Percentiles rank a stretch among this genome's conserved stretches.
phyloP scores from a whole-genome alignment of 257 asterid genomes.

The Penstemon barbatus region DNA sequence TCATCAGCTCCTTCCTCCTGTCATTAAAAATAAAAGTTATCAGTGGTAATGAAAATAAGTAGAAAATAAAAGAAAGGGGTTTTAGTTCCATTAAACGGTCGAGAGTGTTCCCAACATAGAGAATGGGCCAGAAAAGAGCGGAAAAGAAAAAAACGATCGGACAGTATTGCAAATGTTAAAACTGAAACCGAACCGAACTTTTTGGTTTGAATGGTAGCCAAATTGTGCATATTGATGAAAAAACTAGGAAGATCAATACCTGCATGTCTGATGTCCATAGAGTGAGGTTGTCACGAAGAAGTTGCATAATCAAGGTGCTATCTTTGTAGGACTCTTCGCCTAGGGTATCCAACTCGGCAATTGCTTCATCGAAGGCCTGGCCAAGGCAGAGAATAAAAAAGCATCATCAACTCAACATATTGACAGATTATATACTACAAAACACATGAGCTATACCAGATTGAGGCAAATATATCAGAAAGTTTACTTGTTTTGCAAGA shows the following conservation, averaged over 20 bases:
- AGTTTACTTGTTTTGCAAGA: conserved; percentile 74
- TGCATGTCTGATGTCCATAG: conserved; percentile 88
- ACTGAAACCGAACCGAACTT: too few relatives aligned
- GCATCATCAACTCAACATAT: neutral
- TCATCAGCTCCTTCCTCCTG: conserved; percentile 82
- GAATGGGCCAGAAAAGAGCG: too few relatives aligned
- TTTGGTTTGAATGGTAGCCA: too few relatives aligned
- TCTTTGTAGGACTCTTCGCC: conserved; percentile 99
- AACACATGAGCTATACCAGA: neutral
- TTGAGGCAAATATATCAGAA: neutral
- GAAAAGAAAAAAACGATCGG: neutral
- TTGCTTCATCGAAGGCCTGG: conserved; percentile 92
- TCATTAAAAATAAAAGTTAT: neutral
- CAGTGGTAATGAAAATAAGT: too few relatives aligned
- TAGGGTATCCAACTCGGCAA: conserved; percentile 79
- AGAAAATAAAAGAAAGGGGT: neutral
- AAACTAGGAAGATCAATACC: conserved; percentile 36
- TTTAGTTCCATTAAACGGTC: neutral
- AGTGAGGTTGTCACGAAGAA: conserved; percentile 84
- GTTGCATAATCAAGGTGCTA: conserved; percentile 92
- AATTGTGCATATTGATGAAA: too few relatives aligned
- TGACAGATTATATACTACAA: neutral
- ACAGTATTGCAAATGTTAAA: neutral
- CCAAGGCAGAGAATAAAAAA: neutral
- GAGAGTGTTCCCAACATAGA: neutral